These are phyloP conservation scores for Chlorella sp. DNA, from an alignment of 139 green algal genomes.

Conservation along the genomic window DNA sequence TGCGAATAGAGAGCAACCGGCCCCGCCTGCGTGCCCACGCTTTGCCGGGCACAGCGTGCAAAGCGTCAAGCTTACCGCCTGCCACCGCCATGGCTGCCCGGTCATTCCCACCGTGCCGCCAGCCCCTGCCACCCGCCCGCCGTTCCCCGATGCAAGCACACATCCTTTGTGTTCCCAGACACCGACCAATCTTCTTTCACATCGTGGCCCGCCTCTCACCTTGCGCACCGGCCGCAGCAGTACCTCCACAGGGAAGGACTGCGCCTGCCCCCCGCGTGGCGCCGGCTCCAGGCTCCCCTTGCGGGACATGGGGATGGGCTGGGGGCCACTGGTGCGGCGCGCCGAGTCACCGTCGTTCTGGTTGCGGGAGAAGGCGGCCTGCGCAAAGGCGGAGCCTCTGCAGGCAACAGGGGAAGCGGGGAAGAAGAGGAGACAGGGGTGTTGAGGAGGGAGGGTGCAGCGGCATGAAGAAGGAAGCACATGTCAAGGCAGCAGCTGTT, in stretches of 20 bases:
- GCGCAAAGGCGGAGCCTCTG: neutral
- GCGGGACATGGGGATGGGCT: slow-evolving; percentile 17
- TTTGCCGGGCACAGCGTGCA: no score
- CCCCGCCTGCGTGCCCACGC: no score
- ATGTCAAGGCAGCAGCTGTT: neutral
- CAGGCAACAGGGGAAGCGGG: neutral
- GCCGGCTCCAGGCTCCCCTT: neutral
- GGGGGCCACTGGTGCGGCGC: slow-evolving; percentile 5
- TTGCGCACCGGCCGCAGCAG: slow-evolving; percentile 34
- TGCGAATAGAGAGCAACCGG: no score
- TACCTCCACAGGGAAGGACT: slow-evolving; percentile 6
- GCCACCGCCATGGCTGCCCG: neutral
- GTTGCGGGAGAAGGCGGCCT: neutral
- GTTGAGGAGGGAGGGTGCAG: neutral
- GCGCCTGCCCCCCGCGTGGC: neutral
- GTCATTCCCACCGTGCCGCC: neutral
- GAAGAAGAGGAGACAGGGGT: neutral
- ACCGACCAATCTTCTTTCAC: no score
- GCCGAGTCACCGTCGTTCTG: neutral
- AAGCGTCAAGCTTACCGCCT: no score
- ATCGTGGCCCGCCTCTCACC: neutral
- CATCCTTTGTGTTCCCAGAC: no score
- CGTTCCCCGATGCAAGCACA: no score
- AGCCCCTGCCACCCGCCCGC: no score
- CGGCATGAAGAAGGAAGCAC: neutral